phyloP scores from a whole-genome alignment of 106 monocot species.

The Dendrobium chrysotoxum region DNA sequence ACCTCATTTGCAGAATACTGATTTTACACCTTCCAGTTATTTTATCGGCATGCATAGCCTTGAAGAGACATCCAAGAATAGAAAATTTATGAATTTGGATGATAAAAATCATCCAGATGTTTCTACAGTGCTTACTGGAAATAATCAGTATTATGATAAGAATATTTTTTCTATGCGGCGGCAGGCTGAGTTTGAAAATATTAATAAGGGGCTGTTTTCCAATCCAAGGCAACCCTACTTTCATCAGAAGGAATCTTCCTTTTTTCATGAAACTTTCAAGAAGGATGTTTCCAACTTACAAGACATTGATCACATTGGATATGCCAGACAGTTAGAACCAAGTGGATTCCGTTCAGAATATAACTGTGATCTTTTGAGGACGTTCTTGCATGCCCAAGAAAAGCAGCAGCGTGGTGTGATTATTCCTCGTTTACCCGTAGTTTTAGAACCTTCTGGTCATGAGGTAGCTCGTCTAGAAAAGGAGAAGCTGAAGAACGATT shows the following conservation, averaged over 20 bases:
- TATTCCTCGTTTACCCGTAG: slow-evolving; percentile 5
- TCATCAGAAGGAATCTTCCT: slow-evolving; percentile 17
- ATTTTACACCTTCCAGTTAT: slow-evolving; percentile 2
- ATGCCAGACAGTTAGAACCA: slow-evolving; percentile 9
- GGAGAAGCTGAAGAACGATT: not conserved
- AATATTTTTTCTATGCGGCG: slow-evolving; percentile 9
- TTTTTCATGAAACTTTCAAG: slow-evolving; percentile 3
- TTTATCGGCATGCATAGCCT: slow-evolving; percentile 8
- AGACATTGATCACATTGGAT: slow-evolving; percentile 5
- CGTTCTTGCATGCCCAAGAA: slow-evolving; percentile 4
- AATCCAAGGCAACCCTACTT: slow-evolving; percentile 5
- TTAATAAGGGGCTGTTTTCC: slow-evolving; percentile 6
- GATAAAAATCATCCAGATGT: not conserved
- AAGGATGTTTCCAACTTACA: slow-evolving; percentile 8
- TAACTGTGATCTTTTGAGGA: not conserved
- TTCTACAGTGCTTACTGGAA: slow-evolving; percentile 10
- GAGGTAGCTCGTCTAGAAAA: slow-evolving; percentile 6
- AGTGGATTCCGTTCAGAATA: slow-evolving; percentile 8
- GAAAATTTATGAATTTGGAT: slow-evolving; percentile 20
- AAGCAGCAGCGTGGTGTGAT: slow-evolving; percentile 3
- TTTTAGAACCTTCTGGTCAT: slow-evolving; percentile 1
- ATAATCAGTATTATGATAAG: slow-evolving; percentile 11
- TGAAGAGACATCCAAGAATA: slow-evolving; percentile 28
- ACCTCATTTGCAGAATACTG: slow-evolving; percentile 8
- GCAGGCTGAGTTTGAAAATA: slow-evolving; percentile 1